Percentiles rank a stretch among this genome's conserved stretches.
These are phyloP conservation scores for Stentor roeselii DNA, from an alignment of 73 alveolate species.

Conservation along the genomic window DNA sequence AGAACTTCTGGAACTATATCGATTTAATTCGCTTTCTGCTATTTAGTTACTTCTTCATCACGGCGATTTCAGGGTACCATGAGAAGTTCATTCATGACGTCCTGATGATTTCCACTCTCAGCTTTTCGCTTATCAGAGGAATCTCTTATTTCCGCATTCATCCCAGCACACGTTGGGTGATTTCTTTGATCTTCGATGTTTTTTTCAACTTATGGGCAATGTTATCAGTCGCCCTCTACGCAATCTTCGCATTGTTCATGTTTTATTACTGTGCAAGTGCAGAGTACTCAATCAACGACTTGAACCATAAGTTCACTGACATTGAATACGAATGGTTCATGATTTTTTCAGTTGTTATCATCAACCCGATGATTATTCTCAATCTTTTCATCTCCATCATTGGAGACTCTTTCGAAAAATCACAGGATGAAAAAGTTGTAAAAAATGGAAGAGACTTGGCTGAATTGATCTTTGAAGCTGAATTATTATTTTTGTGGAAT, in stretches of 20 bases:
- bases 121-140: background rate
- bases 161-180: background rate
- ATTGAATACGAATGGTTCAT: background rate
- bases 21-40: background rate
- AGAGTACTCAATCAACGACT: background rate
- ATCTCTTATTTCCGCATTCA: background rate
- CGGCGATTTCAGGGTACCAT: background rate
- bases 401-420: background rate
- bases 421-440: background rate
- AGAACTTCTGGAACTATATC: background rate
- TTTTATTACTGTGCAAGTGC: too few species aligned
- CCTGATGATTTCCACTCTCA: background rate
- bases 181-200: background rate
- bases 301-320: background rate
- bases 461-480: background rate
- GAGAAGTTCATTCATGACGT: background rate
- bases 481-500: background rate
- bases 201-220: background rate
- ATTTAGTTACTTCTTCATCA: background rate
- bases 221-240: background rate
- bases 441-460: background rate
- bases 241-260: background rate
- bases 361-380: background rate
- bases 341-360: background rate
- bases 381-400: background rate